Conservation (phyloP, 768 basidiomycete genomes). For the Russula dissimulans region DNA sequence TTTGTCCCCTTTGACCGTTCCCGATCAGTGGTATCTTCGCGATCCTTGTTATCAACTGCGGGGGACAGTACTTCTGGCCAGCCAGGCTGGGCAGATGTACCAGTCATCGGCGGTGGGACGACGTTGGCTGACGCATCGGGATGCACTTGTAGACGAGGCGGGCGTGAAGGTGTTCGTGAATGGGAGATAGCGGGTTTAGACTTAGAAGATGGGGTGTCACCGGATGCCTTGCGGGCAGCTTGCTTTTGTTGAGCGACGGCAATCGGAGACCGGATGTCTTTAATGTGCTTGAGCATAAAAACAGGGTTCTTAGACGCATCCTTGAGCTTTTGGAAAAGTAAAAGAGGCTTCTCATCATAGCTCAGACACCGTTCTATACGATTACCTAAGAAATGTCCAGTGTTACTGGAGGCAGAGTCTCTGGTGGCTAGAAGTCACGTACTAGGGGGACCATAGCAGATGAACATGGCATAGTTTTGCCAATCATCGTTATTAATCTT, state of each 20-base stretch:
- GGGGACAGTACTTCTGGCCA: slow-evolving; percentile 74
- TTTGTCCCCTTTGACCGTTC: slow-evolving; percentile 6
- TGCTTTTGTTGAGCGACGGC: slow-evolving; percentile 96
- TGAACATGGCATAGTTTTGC: slow-evolving; percentile 99
- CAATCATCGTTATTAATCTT: slow-evolving; percentile 98
- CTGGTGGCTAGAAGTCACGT: slow-evolving; percentile 11
- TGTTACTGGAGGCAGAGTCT: background rate
- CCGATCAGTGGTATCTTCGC: slow-evolving; percentile 33
- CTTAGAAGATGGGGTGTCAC: slow-evolving; percentile 21
- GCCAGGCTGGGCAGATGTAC: slow-evolving; percentile 49
- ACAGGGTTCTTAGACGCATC: slow-evolving; percentile 97
- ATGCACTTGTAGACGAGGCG: slow-evolving; percentile 62
- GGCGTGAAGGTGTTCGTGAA: slow-evolving; percentile 35
- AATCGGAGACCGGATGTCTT: slow-evolving; percentile 95
- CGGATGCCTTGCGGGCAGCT: slow-evolving; percentile 71
- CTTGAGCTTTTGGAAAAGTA: slow-evolving; percentile 95
- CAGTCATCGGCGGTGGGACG: slow-evolving; percentile 45
- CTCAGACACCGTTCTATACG: slow-evolving; percentile 89
- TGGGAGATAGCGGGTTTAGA: slow-evolving; percentile 31
- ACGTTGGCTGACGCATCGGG: slow-evolving; percentile 36
- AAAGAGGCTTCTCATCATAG: slow-evolving; percentile 94
- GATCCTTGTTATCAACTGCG: slow-evolving; percentile 35
- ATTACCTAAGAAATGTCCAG: slow-evolving; percentile 36
- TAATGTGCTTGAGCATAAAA: slow-evolving; percentile 96
- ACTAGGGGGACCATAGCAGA: slow-evolving; percentile 93